These are phyloP conservation scores for Plasmodium vinckei DNA, from an alignment of 169 alveolate species.

Conservation along the genomic window DNA sequence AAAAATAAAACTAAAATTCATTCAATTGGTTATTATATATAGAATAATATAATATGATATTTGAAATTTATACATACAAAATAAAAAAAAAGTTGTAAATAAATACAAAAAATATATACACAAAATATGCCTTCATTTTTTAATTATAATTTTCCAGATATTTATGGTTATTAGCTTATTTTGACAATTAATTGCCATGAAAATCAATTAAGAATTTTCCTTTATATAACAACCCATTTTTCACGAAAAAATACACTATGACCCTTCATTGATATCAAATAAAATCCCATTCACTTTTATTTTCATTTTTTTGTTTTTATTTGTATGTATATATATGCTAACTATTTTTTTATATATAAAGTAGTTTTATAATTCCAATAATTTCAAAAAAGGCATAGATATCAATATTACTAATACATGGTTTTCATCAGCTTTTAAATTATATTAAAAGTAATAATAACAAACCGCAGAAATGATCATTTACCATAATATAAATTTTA, in stretches of 20 bases:
- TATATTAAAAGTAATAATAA: too few relatives aligned
- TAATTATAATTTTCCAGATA: slow-evolving; percentile 61
- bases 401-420: too few relatives aligned
- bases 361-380: too few relatives aligned
- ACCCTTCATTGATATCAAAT: slow-evolving; percentile 72
- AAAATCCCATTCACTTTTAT: slow-evolving; percentile 59
- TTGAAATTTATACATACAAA: neutral
- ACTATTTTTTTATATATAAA: too few relatives aligned
- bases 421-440: too few relatives aligned
- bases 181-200: slow-evolving; percentile 69
- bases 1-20: too few relatives aligned
- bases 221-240: slow-evolving; percentile 59
- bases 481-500: too few relatives aligned
- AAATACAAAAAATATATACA: neutral
- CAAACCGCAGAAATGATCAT: too few relatives aligned
- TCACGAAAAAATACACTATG: slow-evolving; percentile 68
- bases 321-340: neutral
- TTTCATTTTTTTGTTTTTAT: slow-evolving; percentile 73
- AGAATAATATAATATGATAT: too few relatives aligned
- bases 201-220: slow-evolving; percentile 74
- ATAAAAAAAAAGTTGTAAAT: neutral
- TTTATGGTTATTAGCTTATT: slow-evolving; percentile 60
- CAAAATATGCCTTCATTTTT: slow-evolving; percentile 9
- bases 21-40: neutral
- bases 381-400: too few relatives aligned